Conservation (phyloP, 352 stramenopile species). For the Phytopythium boreale region DNA sequence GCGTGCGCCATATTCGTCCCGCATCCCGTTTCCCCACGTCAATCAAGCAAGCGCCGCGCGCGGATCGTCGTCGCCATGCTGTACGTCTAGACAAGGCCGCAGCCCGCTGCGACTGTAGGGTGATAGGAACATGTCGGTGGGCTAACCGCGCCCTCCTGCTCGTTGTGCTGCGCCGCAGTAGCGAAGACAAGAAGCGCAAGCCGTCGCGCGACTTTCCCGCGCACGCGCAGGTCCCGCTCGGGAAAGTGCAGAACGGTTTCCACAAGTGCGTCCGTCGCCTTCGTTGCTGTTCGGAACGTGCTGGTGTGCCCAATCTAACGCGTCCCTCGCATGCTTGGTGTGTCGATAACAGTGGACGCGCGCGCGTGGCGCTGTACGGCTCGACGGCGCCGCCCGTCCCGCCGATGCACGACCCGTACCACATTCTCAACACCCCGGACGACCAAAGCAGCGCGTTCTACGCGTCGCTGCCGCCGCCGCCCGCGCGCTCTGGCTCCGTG, state of each 20-base stretch:
- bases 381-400: slow-evolving; percentile 45
- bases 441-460: slow-evolving; percentile 14
- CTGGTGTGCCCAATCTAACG: neutral
- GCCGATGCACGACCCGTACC: slow-evolving; percentile 73
- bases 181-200: slow-evolving; percentile 85
- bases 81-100: neutral
- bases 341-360: slow-evolving; percentile 4
- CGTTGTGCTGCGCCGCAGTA: slow-evolving; percentile 8
- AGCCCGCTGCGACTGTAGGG: too few relatives aligned
- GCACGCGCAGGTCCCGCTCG: slow-evolving; percentile 60
- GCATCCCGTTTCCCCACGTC: too few relatives aligned
- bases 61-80: neutral
- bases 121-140: too few relatives aligned
- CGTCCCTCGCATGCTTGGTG: neutral
- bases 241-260: slow-evolving; percentile 48
- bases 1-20: too few relatives aligned
- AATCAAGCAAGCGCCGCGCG: too few relatives aligned
- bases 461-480: slow-evolving; percentile 15
- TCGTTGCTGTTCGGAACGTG: neutral
- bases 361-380: slow-evolving; percentile 48
- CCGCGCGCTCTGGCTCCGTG: slow-evolving; percentile 43
- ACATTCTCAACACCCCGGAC: slow-evolving; percentile 60
- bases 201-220: slow-evolving; percentile 74
- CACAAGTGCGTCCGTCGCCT: slow-evolving; percentile 25
- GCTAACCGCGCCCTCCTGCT: neutral